Base-by-base conservation (phyloP, 75 land plant genomes). In the Sequoia sempervirens region DNA sequence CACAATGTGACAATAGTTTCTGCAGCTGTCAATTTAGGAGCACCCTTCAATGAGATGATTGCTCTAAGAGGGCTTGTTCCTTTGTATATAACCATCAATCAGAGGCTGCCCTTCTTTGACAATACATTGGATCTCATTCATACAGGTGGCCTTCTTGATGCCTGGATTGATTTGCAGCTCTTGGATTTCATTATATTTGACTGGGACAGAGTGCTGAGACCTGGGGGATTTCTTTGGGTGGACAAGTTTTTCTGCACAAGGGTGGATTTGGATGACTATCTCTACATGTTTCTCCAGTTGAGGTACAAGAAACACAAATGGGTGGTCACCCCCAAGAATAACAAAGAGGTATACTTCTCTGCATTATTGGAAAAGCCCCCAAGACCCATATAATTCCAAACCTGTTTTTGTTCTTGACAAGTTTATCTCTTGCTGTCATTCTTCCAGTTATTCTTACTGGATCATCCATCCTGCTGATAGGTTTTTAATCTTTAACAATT, bases 241-340 rank as follows among this genome's bases (percentile, higher is more conserved):
- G 98, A 96, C 75, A 81, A 88, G 83, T 96, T 96, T 90, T 96
- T 93, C 83, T 96, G 95, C 83, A 80, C 83, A 72, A 93, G 86
- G 80, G 86, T 84, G 81, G 98, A 93, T 86, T 58, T 94, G 83
- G 95, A 96, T 83, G 95, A 96, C 78, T 96, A 90, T 84, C 87
- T 96, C 89, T 96, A 96, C 88, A 88, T 94, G 92, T 96, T 96
- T 88, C 81, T 91, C 91, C 98, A 96, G 88, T 92, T 96, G 83
- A 90, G 93, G 81, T 96, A 96, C 90, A 93, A 88, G 91, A 93
- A 92, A 82, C 96, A 90, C 85, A 93, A 87, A 84, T 96, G 98
- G 98, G 89, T 90, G 47, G 87, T 94, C 40, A 80, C 90, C 68
- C 93, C 95, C 54, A 96, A 94, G 86, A 88, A 90, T 26, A 89